Percentiles rank a stretch among this genome's conserved stretches.
phyloP scores from a whole-genome alignment of 345 rosid genomes.

The Triadica sebifera region DNA sequence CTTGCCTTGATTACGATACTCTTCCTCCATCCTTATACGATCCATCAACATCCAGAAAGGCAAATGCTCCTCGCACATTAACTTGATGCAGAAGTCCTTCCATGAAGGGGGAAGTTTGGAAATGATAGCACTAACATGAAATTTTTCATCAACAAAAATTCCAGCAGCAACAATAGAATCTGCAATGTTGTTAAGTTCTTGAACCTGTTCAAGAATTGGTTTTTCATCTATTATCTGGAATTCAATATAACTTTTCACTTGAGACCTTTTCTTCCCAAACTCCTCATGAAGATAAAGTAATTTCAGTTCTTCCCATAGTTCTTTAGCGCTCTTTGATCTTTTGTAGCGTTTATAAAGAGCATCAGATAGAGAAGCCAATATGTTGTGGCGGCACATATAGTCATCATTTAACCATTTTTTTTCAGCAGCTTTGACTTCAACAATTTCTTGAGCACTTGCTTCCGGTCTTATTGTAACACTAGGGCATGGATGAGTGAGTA shows the following conservation, averaged over 20 bases:
- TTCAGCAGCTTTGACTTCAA: slow-evolving; percentile 35
- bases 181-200: slow-evolving; percentile 64
- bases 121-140: slow-evolving; percentile 66
- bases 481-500: slow-evolving; percentile 61
- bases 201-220: slow-evolving; percentile 55
- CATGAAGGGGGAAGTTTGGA: slow-evolving; percentile 83
- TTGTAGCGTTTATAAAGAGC: slow-evolving; percentile 51
- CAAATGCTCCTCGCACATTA: slow-evolving; percentile 53
- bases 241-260: slow-evolving; percentile 73
- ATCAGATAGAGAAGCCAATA: slow-evolving; percentile 69
- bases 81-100: slow-evolving; percentile 60
- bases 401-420: slow-evolving; percentile 68
- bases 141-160: slow-evolving; percentile 58
- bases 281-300: slow-evolving; percentile 63
- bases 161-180: slow-evolving; percentile 65
- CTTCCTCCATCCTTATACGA: slow-evolving; percentile 53
- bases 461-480: slow-evolving; percentile 24
- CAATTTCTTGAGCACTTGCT: slow-evolving; percentile 32
- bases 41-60: slow-evolving; percentile 61
- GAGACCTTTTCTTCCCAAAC: slow-evolving; percentile 56
- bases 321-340: slow-evolving; percentile 57
- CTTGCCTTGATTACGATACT: slow-evolving; percentile 27
- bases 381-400: slow-evolving; percentile 54
- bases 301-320: slow-evolving; percentile 77
- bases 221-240: slow-evolving; percentile 60